Conservation (phyloP, 176 grass and related monocot species). For the Areca catechu region DNA sequence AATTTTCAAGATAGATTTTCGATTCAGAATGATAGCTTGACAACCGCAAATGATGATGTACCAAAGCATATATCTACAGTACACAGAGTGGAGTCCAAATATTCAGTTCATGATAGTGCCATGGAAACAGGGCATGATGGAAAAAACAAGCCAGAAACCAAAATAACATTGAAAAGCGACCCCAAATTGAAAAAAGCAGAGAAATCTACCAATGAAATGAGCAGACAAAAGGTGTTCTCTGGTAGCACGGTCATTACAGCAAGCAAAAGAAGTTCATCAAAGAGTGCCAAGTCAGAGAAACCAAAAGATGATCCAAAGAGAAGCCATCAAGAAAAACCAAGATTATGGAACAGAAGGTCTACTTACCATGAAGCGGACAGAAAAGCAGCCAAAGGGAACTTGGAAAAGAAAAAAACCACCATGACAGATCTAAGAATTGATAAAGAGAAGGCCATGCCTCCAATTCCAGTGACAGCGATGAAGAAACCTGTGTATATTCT, state of each 20-base stretch:
- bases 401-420: slow-evolving; percentile 14
- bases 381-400: slow-evolving; percentile 9
- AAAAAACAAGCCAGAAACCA: not conserved
- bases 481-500: slow-evolving; percentile 1
- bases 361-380: slow-evolving; percentile 10
- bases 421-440: slow-evolving; percentile 2
- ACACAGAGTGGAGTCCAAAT: not conserved
- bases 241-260: not conserved
- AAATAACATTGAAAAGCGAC: not conserved
- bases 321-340: slow-evolving; percentile 16
- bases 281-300: slow-evolving; percentile 20
- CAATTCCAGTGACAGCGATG: not conserved
- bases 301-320: slow-evolving; percentile 13
- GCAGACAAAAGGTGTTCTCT: slow-evolving; percentile 22
- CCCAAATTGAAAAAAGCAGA: slow-evolving; percentile 10
- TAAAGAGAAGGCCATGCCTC: slow-evolving; percentile 1
- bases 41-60: no score
- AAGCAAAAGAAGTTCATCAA: slow-evolving; percentile 10
- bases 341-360: slow-evolving; percentile 4
- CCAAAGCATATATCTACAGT: not conserved
- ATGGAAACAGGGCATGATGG: not conserved
- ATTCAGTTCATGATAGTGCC: not conserved
- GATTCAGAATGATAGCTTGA: not conserved
- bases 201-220: slow-evolving; percentile 21
- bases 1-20: not conserved